Evolutionary conservation across 2,329 filamentous ascomycete species (phyloP).

Genomic region (Penicillium sp.): DNA sequence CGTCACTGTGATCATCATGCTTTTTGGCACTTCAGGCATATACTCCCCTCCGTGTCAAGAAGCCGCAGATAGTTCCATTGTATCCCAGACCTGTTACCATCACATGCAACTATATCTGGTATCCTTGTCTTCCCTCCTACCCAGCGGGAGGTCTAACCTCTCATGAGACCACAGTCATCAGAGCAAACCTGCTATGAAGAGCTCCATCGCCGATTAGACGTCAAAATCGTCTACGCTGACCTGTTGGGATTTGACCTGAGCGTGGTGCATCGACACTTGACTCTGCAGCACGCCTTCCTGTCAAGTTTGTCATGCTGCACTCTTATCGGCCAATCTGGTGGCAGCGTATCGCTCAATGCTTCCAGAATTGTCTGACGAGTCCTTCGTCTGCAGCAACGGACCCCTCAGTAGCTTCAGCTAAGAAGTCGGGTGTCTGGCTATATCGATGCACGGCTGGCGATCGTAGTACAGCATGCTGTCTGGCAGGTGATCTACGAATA

Average conservation of each 20-base stretch:
- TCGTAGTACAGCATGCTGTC: constrained; percentile 15
- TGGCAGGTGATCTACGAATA: constrained; percentile 27
- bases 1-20: background rate
- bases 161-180: background rate
- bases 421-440: constrained; percentile 14
- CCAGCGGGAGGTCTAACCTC: background rate
- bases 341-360: background rate
- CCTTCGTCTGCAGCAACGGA: constrained; percentile 5
- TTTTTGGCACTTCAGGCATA: background rate
- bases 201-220: background rate
- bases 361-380: constrained; percentile 8
- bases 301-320: constrained; percentile 5
- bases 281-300: background rate
- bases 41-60: background rate
- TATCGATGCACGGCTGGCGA: constrained; percentile 7
- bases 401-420: constrained; percentile 6
- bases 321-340: background rate
- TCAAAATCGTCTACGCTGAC: background rate
- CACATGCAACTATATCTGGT: constrained; percentile 4
- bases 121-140: background rate
- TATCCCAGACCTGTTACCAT: background rate
- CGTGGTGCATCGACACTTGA: background rate
- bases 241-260: background rate
- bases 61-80: background rate
- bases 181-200: constrained; percentile 4